These are phyloP conservation scores for Aspergillus saccharolyticus DNA, from an alignment of 495 filamentous ascomycete species.

Conservation along the genomic window DNA sequence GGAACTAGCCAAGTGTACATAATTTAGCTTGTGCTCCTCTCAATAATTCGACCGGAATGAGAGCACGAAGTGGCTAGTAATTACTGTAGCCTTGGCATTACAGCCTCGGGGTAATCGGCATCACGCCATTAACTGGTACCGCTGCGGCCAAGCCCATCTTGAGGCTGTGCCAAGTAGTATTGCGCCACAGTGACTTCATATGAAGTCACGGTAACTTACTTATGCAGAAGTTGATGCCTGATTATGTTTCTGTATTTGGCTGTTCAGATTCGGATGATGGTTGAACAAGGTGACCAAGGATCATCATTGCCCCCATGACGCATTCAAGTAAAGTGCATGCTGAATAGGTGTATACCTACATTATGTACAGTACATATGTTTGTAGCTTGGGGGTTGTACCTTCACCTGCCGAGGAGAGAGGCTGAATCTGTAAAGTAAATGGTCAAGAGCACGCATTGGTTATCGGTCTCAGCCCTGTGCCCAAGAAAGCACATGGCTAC, in stretches of 20 bases:
- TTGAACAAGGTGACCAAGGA: background rate
- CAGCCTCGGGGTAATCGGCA: background rate
- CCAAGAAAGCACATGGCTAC: background rate
- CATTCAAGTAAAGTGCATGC: background rate
- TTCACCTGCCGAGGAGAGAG: background rate
- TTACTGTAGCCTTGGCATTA: background rate
- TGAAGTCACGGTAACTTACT: constrained; percentile 1
- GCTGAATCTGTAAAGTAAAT: background rate
- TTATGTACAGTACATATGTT: background rate
- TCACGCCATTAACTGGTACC: background rate
- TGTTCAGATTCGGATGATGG: background rate
- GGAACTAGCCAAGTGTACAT: too few species aligned
- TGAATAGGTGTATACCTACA: background rate
- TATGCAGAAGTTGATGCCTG: background rate
- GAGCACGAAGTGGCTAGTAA: too few species aligned
- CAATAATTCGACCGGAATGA: too few species aligned
- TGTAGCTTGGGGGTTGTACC: background rate
- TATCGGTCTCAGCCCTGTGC: background rate
- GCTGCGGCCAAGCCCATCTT: background rate
- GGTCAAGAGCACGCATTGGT: background rate
- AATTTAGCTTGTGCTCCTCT: too few species aligned
- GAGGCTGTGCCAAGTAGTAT: background rate
- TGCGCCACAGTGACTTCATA: background rate
- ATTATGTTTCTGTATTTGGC: background rate
- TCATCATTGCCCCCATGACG: background rate